These are phyloP conservation scores for Handroanthus guayacan DNA, from an alignment of 257 asterid species.

Conservation along the genomic window DNA sequence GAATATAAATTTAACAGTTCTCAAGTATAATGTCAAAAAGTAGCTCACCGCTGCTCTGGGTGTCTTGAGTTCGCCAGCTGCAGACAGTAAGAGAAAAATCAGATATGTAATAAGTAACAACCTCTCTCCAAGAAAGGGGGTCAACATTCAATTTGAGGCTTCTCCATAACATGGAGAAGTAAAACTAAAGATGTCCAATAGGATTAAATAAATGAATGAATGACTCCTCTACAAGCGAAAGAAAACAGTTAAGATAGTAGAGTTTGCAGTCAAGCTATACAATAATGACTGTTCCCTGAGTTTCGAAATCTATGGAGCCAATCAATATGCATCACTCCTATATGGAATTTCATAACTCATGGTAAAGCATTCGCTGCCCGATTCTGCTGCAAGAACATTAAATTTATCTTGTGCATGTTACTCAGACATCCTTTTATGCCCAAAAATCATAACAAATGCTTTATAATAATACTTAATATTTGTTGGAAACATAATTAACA, in stretches of 20 bases:
- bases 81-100: constrained; percentile 44
- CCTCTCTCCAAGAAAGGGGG: constrained; percentile 1
- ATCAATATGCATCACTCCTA: constrained; percentile 7
- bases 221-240: neutral
- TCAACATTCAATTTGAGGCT: constrained; percentile 25
- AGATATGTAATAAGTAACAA: constrained; percentile 30
- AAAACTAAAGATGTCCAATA: neutral
- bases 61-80: constrained; percentile 68
- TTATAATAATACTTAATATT: neutral
- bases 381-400: neutral
- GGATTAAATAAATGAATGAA: neutral
- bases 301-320: neutral
- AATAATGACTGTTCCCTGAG: neutral
- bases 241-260: neutral
- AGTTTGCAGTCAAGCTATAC: neutral
- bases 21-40: constrained; percentile 19
- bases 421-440: constrained; percentile 1
- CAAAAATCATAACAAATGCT: neutral
- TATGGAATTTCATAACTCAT: constrained; percentile 3
- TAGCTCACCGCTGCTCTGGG: constrained; percentile 66
- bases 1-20: neutral
- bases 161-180: neutral
- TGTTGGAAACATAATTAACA: constrained; percentile 21
- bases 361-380: neutral
- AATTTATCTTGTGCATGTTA: neutral